Percentiles rank a stretch among this genome's conserved stretches.
phyloP scores from a whole-genome alignment of 768 basidiomycete species.

The Trametes villosa region DNA sequence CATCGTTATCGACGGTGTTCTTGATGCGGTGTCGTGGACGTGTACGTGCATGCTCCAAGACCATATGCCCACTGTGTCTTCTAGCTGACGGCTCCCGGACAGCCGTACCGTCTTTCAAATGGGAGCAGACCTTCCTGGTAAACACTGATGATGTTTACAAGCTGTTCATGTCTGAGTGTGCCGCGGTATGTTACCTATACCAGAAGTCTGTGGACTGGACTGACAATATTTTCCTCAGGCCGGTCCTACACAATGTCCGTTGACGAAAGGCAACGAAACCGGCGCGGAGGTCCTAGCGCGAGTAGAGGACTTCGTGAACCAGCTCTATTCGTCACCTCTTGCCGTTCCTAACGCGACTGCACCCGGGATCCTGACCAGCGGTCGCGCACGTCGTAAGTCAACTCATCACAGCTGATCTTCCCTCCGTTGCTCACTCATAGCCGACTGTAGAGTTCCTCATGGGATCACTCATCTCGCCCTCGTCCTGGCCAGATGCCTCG shows the following conservation, averaged over 20 bases:
- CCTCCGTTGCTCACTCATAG: not conserved
- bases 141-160: slow-evolving; percentile 32
- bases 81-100: not conserved
- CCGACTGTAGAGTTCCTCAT: slow-evolving; percentile 20
- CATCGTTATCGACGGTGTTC: slow-evolving; percentile 37
- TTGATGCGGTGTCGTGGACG: slow-evolving; percentile 35
- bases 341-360: slow-evolving; percentile 28
- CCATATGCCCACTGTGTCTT: slow-evolving; percentile 1
- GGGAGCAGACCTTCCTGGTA: slow-evolving; percentile 29
- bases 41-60: slow-evolving; percentile 14
- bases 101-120: slow-evolving; percentile 27
- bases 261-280: slow-evolving; percentile 28
- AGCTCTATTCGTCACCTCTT: slow-evolving; percentile 33
- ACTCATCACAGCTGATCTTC: not conserved
- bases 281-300: slow-evolving; percentile 24
- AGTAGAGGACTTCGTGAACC: slow-evolving; percentile 30
- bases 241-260: slow-evolving; percentile 32
- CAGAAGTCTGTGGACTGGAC: no score
- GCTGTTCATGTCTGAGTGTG: slow-evolving; percentile 34
- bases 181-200: slow-evolving; percentile 23
- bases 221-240: slow-evolving; percentile 23
- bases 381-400: slow-evolving; percentile 30
- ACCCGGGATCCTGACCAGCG: slow-evolving; percentile 35
- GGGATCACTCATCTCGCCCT: slow-evolving; percentile 26
- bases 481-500: slow-evolving; percentile 28